A percentile compares a stretch with the other conserved stretches of the same genome.
Conservation (phyloP, 2,329 filamentous ascomycete genomes). For the Monilinia fructicola region DNA sequence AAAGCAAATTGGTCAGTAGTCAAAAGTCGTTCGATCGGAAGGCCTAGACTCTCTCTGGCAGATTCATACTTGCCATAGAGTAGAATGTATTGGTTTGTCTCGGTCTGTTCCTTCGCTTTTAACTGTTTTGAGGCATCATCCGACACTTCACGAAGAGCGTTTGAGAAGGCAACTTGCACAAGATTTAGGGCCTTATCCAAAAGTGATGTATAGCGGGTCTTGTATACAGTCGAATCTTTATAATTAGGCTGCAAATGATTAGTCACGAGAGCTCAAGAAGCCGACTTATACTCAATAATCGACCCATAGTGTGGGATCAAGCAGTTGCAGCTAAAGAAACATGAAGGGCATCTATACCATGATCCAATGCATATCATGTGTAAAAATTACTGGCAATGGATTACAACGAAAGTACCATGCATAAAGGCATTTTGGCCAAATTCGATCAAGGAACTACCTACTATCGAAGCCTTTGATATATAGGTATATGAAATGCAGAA, state of each 20-base stretch:
- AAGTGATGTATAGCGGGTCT: slow-evolving; percentile 81
- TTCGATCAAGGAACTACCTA: neutral
- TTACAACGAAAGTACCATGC: neutral
- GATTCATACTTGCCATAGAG: slow-evolving; percentile 65
- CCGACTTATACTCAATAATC: neutral
- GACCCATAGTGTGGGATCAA: neutral
- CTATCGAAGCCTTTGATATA: neutral
- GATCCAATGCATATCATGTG: neutral
- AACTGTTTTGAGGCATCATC: slow-evolving; percentile 61
- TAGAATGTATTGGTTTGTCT: slow-evolving; percentile 69
- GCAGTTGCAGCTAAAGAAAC: neutral
- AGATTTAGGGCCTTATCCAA: slow-evolving; percentile 66
- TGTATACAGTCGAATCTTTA: slow-evolving; percentile 82
- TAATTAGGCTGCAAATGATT: slow-evolving; percentile 63
- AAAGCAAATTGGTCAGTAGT: slow-evolving; percentile 45
- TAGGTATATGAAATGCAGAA: slow-evolving; percentile 21
- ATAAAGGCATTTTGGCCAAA: neutral
- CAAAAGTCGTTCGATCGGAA: slow-evolving; percentile 60
- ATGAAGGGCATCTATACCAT: neutral
- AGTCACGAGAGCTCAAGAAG: slow-evolving; percentile 31
- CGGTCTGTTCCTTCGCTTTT: slow-evolving; percentile 64
- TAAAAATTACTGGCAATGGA: neutral
- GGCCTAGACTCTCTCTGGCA: slow-evolving; percentile 56
- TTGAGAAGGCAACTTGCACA: slow-evolving; percentile 44
- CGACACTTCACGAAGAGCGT: slow-evolving; percentile 51